A percentile compares a stretch with the other conserved stretches of the same genome.
Evolutionary conservation across 1,284 basidiomycete genomes (phyloP).

Genomic region (Apiotrichum sp.): DNA sequence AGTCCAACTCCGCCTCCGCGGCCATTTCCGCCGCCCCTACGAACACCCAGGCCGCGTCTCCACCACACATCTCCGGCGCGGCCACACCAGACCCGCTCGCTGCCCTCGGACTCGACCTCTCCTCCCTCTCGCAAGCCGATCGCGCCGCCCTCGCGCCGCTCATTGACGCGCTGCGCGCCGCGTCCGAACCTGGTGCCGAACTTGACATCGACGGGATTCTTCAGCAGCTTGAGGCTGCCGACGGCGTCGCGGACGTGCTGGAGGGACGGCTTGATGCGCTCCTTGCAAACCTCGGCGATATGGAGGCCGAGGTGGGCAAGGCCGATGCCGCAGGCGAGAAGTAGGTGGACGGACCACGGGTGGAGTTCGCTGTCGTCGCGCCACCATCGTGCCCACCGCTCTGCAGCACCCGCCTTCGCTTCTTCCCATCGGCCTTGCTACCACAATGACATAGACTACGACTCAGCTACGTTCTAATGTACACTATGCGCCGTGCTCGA

Average conservation of each 20-base stretch:
- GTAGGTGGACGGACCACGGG: no score
- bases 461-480: not conserved
- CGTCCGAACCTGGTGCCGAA: slow-evolving; percentile 13
- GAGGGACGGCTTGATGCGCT: slow-evolving; percentile 43
- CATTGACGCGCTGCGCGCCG: slow-evolving; percentile 20
- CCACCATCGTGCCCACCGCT: no score
- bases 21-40: not conserved
- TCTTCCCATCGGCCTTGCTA: no score
- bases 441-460: not conserved
- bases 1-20: not conserved
- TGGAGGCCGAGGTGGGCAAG: slow-evolving; percentile 37
- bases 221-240: slow-evolving; percentile 42
- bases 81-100: slow-evolving; percentile 10
- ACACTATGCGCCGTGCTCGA: slow-evolving; percentile 28
- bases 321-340: slow-evolving; percentile 19
- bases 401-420: no score
- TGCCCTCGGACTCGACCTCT: slow-evolving; percentile 18
- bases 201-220: slow-evolving; percentile 35
- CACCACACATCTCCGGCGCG: not conserved
- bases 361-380: no score
- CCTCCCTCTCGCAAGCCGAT: slow-evolving; percentile 20
- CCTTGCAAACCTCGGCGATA: slow-evolving; percentile 32
- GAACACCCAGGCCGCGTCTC: not conserved
- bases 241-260: slow-evolving; percentile 41
- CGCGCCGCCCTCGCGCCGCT: slow-evolving; percentile 24